phyloP scores from a whole-genome alignment of 495 filamentous ascomycete species.

The Talaromyces ruber region DNA sequence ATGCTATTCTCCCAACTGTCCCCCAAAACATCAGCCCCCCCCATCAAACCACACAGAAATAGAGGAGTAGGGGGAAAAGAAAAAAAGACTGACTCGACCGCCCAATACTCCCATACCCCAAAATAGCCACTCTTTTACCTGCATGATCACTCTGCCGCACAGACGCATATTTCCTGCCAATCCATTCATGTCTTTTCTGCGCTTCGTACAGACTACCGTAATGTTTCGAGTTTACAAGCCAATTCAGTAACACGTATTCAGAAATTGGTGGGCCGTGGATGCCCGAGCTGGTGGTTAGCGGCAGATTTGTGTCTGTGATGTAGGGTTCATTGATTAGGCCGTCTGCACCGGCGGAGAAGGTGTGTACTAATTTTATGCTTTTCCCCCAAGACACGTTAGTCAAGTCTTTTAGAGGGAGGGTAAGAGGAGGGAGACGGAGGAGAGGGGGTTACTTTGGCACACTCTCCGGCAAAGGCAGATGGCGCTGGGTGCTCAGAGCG shows the following conservation, averaged over 20 bases:
- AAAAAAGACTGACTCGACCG: slow-evolving; percentile 43
- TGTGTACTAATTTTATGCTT: slow-evolving; percentile 64
- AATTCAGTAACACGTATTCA: slow-evolving; percentile 61
- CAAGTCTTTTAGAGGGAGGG: too few species aligned
- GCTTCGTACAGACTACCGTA: slow-evolving; percentile 35
- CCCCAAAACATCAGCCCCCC: not conserved
- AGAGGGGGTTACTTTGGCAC: slow-evolving; percentile 1
- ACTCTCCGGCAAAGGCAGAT: slow-evolving; percentile 4
- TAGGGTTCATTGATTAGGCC: slow-evolving; percentile 54
- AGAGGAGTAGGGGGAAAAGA: not conserved
- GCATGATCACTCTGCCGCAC: slow-evolving; percentile 38
- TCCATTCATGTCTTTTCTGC: slow-evolving; percentile 36
- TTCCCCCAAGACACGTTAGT: not conserved
- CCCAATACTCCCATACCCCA: slow-evolving; percentile 82
- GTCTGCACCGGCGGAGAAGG: slow-evolving; percentile 68
- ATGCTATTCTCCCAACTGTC: slow-evolving; percentile 56
- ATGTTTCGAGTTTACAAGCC: slow-evolving; percentile 46
- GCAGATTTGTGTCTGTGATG: slow-evolving; percentile 52
- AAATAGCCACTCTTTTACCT: slow-evolving; percentile 56
- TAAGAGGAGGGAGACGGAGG: not conserved
- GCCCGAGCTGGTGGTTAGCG: slow-evolving; percentile 64
- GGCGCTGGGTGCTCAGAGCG: not conserved
- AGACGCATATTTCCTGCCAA: not conserved
- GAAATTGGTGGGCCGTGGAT: slow-evolving; percentile 79
- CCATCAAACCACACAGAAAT: slow-evolving; percentile 1